Conservation (phyloP, 2,329 filamentous ascomycete genomes). For the Alternaria solani region DNA sequence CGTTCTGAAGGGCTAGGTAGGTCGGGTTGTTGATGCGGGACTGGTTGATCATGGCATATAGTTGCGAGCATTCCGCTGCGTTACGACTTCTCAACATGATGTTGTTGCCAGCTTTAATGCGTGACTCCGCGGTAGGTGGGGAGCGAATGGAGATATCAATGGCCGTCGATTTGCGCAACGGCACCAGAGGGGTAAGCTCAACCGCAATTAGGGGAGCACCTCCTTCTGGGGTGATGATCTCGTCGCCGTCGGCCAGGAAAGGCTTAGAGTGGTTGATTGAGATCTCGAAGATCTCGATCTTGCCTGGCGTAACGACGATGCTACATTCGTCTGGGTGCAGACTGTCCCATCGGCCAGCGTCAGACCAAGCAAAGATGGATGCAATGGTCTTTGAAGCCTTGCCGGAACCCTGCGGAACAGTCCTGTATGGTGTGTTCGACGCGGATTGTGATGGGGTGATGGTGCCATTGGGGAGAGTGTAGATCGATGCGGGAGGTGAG, state of each 20-base stretch:
- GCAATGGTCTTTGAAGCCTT: constrained; percentile 66
- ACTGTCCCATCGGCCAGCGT: constrained; percentile 65
- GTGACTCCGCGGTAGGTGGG: constrained; percentile 76
- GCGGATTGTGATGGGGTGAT: constrained; percentile 82
- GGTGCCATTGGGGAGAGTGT: constrained; percentile 58
- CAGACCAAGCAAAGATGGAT: constrained; percentile 70
- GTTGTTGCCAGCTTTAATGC: constrained; percentile 73
- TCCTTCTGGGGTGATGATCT: constrained; percentile 46
- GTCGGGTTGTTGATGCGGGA: constrained; percentile 92
- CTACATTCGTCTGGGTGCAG: constrained; percentile 69
- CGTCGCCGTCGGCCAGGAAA: constrained; percentile 51
- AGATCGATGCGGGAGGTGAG: constrained; percentile 52
- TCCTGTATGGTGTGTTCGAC: constrained; percentile 74
- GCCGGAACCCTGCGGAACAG: constrained; percentile 59
- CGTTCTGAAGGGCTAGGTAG: constrained; percentile 78
- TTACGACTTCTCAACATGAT: constrained; percentile 89
- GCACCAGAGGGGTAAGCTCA: constrained; percentile 89
- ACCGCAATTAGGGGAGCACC: constrained; percentile 70
- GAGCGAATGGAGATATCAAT: constrained; percentile 95
- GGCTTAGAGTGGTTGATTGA: constrained; percentile 56
- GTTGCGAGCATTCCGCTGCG: constrained; percentile 76
- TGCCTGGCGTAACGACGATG: constrained; percentile 68
- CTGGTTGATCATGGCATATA: constrained; percentile 88
- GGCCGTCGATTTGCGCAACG: constrained; percentile 87
- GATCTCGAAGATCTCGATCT: constrained; percentile 70